Conservation (phyloP, 495 filamentous ascomycete genomes). For the Saxophila tyrrhenica region DNA sequence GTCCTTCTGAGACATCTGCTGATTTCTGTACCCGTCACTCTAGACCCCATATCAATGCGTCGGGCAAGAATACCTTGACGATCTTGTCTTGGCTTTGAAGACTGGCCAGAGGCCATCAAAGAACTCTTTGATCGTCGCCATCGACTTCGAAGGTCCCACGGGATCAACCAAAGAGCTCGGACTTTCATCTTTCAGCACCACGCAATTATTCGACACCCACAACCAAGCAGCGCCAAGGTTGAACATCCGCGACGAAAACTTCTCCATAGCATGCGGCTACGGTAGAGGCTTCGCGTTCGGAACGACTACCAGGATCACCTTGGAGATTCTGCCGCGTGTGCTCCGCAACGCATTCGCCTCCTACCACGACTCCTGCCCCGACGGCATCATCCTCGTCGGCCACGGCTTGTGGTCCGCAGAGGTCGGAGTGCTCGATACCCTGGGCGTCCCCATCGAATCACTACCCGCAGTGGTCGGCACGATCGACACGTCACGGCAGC, state of each 20-base stretch:
- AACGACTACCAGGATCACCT: neutral
- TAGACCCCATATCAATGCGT: neutral
- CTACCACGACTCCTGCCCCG: neutral
- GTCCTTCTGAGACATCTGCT: too few relatives aligned
- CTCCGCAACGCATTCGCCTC: neutral
- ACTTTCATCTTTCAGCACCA: neutral
- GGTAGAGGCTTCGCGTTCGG: neutral
- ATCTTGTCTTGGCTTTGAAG: neutral
- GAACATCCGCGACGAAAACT: neutral
- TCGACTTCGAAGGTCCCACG: neutral
- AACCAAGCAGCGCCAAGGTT: neutral
- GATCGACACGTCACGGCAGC: neutral
- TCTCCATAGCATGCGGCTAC: neutral
- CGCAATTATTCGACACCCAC: neutral
- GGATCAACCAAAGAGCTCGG: neutral
- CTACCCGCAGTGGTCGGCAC: neutral
- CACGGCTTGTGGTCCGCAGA: neutral
- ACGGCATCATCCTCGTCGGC: neutral
- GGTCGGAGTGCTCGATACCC: neutral
- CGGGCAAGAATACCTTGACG: neutral
- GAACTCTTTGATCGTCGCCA: neutral
- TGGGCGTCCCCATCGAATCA: neutral
- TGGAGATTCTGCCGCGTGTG: neutral
- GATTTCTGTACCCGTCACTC: too few relatives aligned
- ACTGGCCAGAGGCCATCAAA: neutral